Conservation (phyloP, 129 eudicot species). For the Ambrosia artemisiifolia region DNA sequence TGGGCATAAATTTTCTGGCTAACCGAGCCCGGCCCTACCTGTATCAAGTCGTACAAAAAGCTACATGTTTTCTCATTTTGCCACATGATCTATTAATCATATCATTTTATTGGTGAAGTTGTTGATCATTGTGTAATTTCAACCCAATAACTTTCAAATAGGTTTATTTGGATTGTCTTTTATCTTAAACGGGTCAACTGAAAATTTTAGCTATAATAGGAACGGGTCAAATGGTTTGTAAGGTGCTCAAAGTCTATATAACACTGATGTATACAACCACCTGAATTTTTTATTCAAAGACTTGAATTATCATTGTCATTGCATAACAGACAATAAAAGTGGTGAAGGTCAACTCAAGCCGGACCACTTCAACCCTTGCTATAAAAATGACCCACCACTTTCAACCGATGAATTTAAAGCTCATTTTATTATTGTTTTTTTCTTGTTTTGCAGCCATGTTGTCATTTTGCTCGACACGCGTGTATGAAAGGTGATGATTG, state of each 20-base stretch:
- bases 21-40: not conserved
- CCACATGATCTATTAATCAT: not conserved
- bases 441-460: constrained; percentile 62
- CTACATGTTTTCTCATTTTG: not conserved
- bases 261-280: not conserved
- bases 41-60: not conserved
- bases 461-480: constrained; percentile 70
- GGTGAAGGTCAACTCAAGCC: not conserved
- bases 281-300: not conserved
- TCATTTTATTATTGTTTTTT: constrained; percentile 10
- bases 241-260: not conserved
- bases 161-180: not conserved
- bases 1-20: not conserved
- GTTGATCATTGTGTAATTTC: not conserved
- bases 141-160: not conserved
- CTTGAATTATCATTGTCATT: no score
- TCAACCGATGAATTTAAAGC: not conserved
- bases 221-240: not conserved
- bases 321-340: not conserved
- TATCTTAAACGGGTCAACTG: not conserved
- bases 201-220: not conserved
- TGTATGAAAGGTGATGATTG: constrained; percentile 97
- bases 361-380: not conserved
- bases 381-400: not conserved
- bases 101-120: not conserved